phyloP scores from a whole-genome alignment of 2,329 filamentous ascomycete species.

The Cladosporium halotolerans region DNA sequence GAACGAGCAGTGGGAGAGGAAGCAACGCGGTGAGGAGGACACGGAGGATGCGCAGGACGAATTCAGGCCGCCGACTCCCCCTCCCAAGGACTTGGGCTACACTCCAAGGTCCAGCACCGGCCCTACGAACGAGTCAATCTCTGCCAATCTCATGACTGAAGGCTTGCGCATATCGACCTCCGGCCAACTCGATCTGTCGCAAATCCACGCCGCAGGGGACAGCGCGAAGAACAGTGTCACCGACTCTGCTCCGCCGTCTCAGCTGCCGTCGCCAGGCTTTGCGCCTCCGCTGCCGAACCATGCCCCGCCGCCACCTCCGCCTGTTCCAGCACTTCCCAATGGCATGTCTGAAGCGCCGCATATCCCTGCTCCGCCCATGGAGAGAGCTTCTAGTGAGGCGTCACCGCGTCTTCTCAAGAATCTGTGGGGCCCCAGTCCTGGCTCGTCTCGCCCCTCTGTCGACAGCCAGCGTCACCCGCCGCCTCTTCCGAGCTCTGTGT shows the following conservation, averaged over 20 bases:
- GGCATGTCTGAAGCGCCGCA: slow-evolving; percentile 21
- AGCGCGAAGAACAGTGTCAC: slow-evolving; percentile 4
- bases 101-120: slow-evolving; percentile 28
- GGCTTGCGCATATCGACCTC: slow-evolving; percentile 27
- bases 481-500: slow-evolving; percentile 25
- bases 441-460: slow-evolving; percentile 26
- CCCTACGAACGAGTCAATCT: slow-evolving; percentile 20
- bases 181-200: slow-evolving; percentile 30
- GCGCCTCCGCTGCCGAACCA: slow-evolving; percentile 38
- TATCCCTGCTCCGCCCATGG: slow-evolving; percentile 18
- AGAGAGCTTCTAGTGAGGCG: slow-evolving; percentile 24
- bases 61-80: slow-evolving; percentile 34
- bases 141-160: slow-evolving; percentile 15
- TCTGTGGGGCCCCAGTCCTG: slow-evolving; percentile 23
- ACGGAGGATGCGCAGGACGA: slow-evolving; percentile 12
- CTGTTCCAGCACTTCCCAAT: slow-evolving; percentile 25
- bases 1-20: slow-evolving; percentile 28
- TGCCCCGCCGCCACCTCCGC: slow-evolving; percentile 44
- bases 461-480: slow-evolving; percentile 25
- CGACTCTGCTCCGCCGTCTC: slow-evolving; percentile 4
- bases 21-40: slow-evolving; percentile 20
- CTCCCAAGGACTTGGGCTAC: slow-evolving; percentile 38
- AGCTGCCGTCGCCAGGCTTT: slow-evolving; percentile 18
- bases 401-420: slow-evolving; percentile 23
- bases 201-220: slow-evolving; percentile 28